Percentiles rank a stretch among this genome's conserved stretches.
Conservation (phyloP, 257 asterid species). For the Echites panduratus region DNA sequence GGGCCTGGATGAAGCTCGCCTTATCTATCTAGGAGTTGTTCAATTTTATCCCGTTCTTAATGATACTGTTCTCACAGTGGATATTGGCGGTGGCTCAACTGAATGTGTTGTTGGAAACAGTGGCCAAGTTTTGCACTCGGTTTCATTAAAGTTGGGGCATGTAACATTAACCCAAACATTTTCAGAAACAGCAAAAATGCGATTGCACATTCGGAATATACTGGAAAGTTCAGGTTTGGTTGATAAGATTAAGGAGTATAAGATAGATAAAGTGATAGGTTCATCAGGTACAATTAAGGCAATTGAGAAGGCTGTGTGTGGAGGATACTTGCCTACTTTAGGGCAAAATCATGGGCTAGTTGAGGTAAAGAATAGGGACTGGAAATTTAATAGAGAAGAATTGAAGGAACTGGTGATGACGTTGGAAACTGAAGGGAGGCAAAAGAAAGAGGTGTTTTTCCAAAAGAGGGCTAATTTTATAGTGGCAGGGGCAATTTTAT, state of each 20-base stretch:
- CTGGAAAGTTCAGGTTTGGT: constrained; percentile 39
- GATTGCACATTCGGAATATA: constrained; percentile 40
- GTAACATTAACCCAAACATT: constrained; percentile 49
- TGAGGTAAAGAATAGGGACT: constrained; percentile 47
- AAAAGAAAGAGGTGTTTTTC: constrained; percentile 37
- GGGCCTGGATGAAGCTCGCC: constrained; percentile 77
- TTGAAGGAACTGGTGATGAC: constrained; percentile 46
- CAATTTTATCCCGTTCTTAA: constrained; percentile 50
- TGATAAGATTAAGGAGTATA: constrained; percentile 37
- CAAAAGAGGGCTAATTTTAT: constrained; percentile 53
- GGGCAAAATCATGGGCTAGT: constrained; percentile 25
- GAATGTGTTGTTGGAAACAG: constrained; percentile 54
- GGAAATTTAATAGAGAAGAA: constrained; percentile 58
- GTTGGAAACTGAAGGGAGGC: constrained; percentile 40
- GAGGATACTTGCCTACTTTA: constrained; percentile 21
- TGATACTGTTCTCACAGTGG: constrained; percentile 51
- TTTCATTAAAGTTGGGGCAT: constrained; percentile 65
- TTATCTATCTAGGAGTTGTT: constrained; percentile 61
- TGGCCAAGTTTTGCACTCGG: constrained; percentile 45
- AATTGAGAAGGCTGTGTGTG: constrained; percentile 53
- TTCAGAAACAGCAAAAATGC: constrained; percentile 31
- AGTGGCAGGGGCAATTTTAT: constrained; percentile 57
- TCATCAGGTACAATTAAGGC: constrained; percentile 75
- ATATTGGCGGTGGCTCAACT: constrained; percentile 87
- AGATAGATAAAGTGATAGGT: constrained; percentile 53